Evolutionary conservation across 805 yeast genomes (phyloP), one percentile per base, ranked within the genome.

Genomic region (Candida xyloterini): DNA sequence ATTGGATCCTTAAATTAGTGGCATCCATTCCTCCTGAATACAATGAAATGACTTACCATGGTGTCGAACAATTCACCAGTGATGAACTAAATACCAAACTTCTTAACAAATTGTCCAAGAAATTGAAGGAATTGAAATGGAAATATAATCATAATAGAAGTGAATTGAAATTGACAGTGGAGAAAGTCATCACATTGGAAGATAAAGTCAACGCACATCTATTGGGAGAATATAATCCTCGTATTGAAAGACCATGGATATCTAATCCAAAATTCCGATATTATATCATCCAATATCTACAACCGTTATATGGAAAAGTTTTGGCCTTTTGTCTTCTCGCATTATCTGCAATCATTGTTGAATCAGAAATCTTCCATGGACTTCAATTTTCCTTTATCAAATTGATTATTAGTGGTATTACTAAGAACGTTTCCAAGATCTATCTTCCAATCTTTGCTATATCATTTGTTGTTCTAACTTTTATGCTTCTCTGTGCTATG

Each of bases 311-410:
- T 1, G 70, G 72, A 30, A 63, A 77, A n/a, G 15, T 70, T 0
- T 44, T 64, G 14, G 71, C 86, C 0, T 39, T 72, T 0, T 10
- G 69, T 0, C 53, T 81, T 14, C 67, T 67, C 10, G 29, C 53
- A 0, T 51, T 75, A 5, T 76, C 90, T 0, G 57, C 78, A 6
- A 54, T 78, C 2, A 64, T 87, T 3, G 69, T 82, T n/a, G 79
- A 84, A 63, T 81, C 90, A 14, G 95, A 87, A 55, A 63, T 82
- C 25, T 70, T 83, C 39, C 90, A 85, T 57, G 84, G 87, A 3
- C 78, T 90, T 1, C 65, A 56, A 35, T 59, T 79, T 11, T 84
- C 91, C 9, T 57, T 84, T 3, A 71, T 86, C 30, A 82, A 84
- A 68, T 8, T 66, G 58, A 16, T 62, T 43, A 43, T 53, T 47